Evolutionary conservation across 495 filamentous ascomycete species (phyloP).

Genomic region (Astrothelium subdiscretum): DNA sequence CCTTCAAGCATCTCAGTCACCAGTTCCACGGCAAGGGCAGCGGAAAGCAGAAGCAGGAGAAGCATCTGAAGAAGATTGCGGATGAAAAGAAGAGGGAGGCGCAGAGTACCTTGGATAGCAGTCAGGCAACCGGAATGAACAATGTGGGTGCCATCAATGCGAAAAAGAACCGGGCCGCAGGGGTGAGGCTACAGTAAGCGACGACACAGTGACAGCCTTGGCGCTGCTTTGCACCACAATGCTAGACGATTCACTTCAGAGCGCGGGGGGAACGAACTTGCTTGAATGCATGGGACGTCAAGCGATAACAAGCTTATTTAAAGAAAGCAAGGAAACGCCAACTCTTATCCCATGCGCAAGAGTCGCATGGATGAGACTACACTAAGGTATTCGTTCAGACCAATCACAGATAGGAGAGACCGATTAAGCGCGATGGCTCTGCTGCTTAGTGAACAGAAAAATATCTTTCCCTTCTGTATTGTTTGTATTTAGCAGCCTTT

Average conservation of each 20-base stretch:
- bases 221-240: background rate
- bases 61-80: conserved; percentile 90
- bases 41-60: conserved; percentile 97
- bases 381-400: no score
- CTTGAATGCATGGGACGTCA: no score
- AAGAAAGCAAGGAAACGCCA: no score
- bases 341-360: no score
- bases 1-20: conserved; percentile 88
- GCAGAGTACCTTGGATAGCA: conserved; percentile 69
- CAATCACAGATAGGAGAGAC: no score
- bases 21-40: conserved; percentile 97
- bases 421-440: no score
- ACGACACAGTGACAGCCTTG: background rate
- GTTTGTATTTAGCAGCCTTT: no score
- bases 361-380: no score
- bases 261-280: background rate
- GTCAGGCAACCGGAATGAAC: conserved; percentile 72
- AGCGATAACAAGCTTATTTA: no score
- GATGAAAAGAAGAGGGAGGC: conserved; percentile 81
- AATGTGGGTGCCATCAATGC: conserved; percentile 59
- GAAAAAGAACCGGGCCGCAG: conserved; percentile 79
- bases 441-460: no score
- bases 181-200: conserved; percentile 56
- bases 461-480: no score
- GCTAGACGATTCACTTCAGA: no score